Evolutionary conservation across 768 basidiomycete genomes (phyloP).

Genomic region (Cystobasidium onofrii): DNA sequence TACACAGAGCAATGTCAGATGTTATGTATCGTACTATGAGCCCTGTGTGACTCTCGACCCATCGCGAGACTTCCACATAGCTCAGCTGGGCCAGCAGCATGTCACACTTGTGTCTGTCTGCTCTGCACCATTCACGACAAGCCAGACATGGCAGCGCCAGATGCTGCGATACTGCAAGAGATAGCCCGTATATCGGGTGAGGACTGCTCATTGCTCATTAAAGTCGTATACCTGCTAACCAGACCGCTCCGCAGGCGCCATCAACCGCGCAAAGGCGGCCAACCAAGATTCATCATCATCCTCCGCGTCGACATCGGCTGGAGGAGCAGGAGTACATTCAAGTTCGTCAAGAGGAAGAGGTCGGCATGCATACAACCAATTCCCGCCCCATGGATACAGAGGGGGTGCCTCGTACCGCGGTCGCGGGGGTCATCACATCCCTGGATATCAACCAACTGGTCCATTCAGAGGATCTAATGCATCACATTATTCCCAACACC

Average conservation of each 20-base stretch:
- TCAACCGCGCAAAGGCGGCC: slow-evolving; percentile 20
- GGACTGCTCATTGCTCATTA: neutral
- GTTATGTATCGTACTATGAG: too few relatives aligned
- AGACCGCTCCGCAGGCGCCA: neutral
- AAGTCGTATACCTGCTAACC: neutral
- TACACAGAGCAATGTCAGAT: too few relatives aligned
- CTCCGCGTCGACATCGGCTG: neutral
- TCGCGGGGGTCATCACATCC: neutral
- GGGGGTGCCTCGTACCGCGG: neutral
- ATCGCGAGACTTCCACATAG: too few relatives aligned
- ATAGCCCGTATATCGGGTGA: slow-evolving; percentile 20
- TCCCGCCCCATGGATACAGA: neutral
- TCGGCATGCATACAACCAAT: neutral
- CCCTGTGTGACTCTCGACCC: too few relatives aligned
- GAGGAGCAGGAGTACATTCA: neutral
- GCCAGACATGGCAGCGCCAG: slow-evolving; percentile 8
- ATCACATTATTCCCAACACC: neutral
- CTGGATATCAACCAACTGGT: neutral
- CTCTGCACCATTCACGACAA: too few relatives aligned
- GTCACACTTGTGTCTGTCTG: too few relatives aligned
- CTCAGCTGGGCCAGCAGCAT: neutral
- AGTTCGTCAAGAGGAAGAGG: neutral
- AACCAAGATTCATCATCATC: neutral
- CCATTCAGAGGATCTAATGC: neutral
- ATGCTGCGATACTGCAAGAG: slow-evolving; percentile 9